These are phyloP conservation scores for Lentinula raphanica DNA, from an alignment of 768 basidiomycete genomes.

Conservation along the genomic window DNA sequence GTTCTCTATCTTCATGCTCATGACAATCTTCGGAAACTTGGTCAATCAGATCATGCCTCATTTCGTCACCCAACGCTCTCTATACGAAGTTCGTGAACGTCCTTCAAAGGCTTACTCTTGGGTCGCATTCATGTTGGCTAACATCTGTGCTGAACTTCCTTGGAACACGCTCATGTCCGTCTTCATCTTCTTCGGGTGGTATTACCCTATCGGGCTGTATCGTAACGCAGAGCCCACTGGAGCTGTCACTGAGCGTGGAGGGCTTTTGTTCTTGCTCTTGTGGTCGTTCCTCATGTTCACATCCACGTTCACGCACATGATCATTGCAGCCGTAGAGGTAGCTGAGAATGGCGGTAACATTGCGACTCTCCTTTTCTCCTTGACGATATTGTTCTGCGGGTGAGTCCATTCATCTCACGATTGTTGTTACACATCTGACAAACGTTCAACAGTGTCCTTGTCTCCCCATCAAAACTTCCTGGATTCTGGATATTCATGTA, in stretches of 20 bases:
- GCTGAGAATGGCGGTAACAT: conserved; percentile 36
- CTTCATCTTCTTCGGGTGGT: conserved; percentile 30
- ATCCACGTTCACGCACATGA: conserved; percentile 26
- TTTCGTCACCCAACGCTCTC: conserved; percentile 26
- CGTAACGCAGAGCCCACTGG: conserved; percentile 30
- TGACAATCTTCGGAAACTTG: conserved; percentile 24
- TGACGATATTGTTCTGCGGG: conserved; percentile 38
- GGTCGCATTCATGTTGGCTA: conserved; percentile 25
- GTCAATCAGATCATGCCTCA: conserved; percentile 32
- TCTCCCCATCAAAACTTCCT: conserved; percentile 17
- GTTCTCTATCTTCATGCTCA: conserved; percentile 24
- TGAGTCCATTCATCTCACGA: conserved; percentile 17
- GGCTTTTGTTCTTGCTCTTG: conserved; percentile 33
- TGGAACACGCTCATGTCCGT: conserved; percentile 20
- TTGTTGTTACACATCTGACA: background rate
- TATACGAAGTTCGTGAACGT: conserved; percentile 30
- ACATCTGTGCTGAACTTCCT: conserved; percentile 28
- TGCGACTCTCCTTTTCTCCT: conserved; percentile 34
- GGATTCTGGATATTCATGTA: conserved; percentile 38
- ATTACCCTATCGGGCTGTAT: conserved; percentile 33
- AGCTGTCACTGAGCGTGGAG: conserved; percentile 30
- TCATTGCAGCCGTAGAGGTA: conserved; percentile 29
- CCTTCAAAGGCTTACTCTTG: conserved; percentile 29
- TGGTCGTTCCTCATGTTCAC: conserved; percentile 34
- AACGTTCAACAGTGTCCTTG: conserved; percentile 22